Percentiles rank a stretch among this genome's conserved stretches.
These are phyloP conservation scores for Chrysoporthe puriensis DNA, from an alignment of 2,329 filamentous ascomycete genomes.

Conservation along the genomic window DNA sequence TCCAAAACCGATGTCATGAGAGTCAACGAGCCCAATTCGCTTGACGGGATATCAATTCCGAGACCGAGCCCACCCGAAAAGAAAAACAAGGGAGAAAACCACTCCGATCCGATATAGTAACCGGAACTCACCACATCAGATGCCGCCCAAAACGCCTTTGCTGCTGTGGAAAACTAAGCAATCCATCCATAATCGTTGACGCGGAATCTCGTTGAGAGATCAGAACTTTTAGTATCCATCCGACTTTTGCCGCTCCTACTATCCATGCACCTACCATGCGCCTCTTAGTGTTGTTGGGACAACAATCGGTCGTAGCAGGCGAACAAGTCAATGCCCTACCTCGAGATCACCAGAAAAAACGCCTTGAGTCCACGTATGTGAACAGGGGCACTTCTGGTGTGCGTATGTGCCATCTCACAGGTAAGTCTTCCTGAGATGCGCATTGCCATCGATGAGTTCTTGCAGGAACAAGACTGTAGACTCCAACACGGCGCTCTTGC, in stretches of 20 bases:
- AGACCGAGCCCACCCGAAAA: neutral
- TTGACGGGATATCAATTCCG: neutral
- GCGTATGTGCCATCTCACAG: neutral
- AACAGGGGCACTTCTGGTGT: neutral
- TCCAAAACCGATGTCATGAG: neutral
- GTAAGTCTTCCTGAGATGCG: conserved; percentile 49
- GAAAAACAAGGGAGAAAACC: too few species aligned
- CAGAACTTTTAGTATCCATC: neutral
- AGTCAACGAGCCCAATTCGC: neutral
- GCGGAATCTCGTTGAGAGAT: neutral
- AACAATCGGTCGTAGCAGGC: neutral
- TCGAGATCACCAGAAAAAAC: too few species aligned
- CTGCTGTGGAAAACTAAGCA: neutral
- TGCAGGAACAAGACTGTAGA: conserved; percentile 81
- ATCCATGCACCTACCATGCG: neutral
- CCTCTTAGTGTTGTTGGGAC: neutral
- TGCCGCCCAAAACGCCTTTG: neutral
- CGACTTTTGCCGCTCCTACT: neutral
- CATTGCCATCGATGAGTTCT: conserved; percentile 70
- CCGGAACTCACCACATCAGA: neutral
- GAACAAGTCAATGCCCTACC: too few species aligned
- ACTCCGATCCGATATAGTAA: neutral
- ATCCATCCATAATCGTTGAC: neutral
- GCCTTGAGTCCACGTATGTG: too few species aligned
- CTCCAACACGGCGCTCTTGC: conserved; percentile 78